Base-by-base conservation (phyloP, 257 asterid genomes). In the Echites panduratus region DNA sequence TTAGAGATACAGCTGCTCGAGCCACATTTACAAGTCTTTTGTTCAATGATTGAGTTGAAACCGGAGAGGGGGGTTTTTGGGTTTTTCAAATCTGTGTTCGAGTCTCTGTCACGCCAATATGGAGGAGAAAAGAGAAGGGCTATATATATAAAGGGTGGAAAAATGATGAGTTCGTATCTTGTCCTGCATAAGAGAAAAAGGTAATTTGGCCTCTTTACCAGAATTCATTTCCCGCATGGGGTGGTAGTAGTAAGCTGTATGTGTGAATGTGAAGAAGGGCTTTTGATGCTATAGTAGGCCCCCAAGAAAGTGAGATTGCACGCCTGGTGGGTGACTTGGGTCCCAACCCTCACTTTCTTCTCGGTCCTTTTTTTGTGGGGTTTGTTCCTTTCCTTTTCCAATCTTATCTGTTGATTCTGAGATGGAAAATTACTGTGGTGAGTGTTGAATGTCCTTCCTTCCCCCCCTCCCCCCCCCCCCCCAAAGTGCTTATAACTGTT, bases 271-370 rank as follows among this genome's bases (percentile, higher is more conserved):
- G 70, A 70, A 59, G 81, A 63, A 26, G 79, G 62, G 16, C n/a
- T 16, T 72, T 29, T 78, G 57, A 74, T 48, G 69, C 48, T 26
- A n/a, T 20, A 45, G 72, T 74, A 73, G 85, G 84, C 3, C 86
- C 86, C 43, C 58, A 71, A 12, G 70, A 77, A 81, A 66, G 78
- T 50, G 57, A 0, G 62, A 40, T 65, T 70, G 86, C 84, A 82
- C 84, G 73, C 82, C 71, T 74, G 78, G 78, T 78, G 71, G 77
- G 69, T 24, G 66, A 79, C 40, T 69, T 35, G 83, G 83, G 86
- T 62, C 86, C 84, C 83, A 66, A 77, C 62, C 58, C 66, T 79
- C 78, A 80, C 77, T 77, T 80, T 68, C 69, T 64, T 80, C 41
- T 70, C 22, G 67, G 22, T 70, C 73, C 58, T 74, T 79, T 72